Conservation (phyloP, 345 rosid species). For the Durio zibethinus region DNA sequence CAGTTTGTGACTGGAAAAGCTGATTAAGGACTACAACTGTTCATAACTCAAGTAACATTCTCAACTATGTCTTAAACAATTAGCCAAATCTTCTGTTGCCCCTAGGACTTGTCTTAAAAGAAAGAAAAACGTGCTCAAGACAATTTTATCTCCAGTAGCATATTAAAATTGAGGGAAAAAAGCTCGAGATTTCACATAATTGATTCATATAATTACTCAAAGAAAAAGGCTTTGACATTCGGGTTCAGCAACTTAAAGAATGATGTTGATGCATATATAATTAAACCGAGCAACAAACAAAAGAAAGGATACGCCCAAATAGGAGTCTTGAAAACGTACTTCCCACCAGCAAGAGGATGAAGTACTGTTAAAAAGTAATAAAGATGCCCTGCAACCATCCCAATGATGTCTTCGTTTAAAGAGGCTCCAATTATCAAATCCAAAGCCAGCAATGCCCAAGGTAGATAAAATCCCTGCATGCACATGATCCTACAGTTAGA, state of each 20-base stretch:
- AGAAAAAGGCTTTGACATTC: too few species aligned
- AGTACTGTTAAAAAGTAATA: constrained; percentile 62
- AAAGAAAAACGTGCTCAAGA: too few species aligned
- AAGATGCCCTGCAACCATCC: constrained; percentile 63
- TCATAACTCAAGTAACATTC: not conserved
- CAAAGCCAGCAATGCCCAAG: constrained; percentile 64
- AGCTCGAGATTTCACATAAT: too few species aligned
- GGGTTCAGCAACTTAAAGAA: too few species aligned
- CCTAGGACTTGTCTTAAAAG: too few species aligned
- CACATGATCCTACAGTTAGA: not conserved
- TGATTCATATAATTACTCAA: too few species aligned
- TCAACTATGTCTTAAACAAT: not conserved
- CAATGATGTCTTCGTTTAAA: constrained; percentile 55
- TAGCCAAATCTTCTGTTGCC: not conserved
- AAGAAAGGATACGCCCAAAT: constrained; percentile 63
- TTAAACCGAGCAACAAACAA: not conserved
- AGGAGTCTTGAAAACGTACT: constrained; percentile 50
- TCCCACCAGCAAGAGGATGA: constrained; percentile 64
- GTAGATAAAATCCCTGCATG: constrained; percentile 60
- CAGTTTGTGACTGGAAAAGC: constrained; percentile 5
- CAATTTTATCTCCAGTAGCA: too few species aligned
- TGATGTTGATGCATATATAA: not conserved
- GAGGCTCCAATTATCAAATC: constrained; percentile 50
- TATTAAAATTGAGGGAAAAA: too few species aligned
- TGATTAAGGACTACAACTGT: constrained; percentile 2